Percentiles rank a stretch among this genome's conserved stretches.
These are phyloP conservation scores for Venturia effusa DNA, from an alignment of 2,329 filamentous ascomycete genomes.

Conservation along the genomic window DNA sequence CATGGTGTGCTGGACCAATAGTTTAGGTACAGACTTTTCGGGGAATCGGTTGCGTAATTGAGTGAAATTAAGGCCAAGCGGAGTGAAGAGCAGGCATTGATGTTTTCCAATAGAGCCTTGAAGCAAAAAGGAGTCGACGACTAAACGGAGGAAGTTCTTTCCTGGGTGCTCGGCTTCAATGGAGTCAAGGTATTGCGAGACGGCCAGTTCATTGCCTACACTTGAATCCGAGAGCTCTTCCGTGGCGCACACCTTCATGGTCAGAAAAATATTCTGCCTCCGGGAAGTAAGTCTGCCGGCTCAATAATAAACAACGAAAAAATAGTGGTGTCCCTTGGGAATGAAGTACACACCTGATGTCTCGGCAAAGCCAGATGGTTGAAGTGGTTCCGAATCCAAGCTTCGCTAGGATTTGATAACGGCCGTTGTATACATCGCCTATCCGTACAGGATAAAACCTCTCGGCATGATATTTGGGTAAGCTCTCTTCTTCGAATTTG, in stretches of 20 bases:
- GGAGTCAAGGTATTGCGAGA: constrained; percentile 15
- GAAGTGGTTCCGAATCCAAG: constrained; percentile 2
- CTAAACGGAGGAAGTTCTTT: constrained; percentile 14
- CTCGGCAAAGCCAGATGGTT: constrained; percentile 5
- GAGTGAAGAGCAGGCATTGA: constrained; percentile 18
- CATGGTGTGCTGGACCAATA: constrained; percentile 17
- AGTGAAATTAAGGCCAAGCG: constrained; percentile 17
- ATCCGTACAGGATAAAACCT: constrained; percentile 29
- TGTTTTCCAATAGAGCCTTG: constrained; percentile 14
- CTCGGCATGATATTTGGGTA: constrained; percentile 25
- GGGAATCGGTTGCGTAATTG: constrained; percentile 13
- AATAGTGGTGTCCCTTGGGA: constrained; percentile 15
- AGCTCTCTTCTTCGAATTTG: constrained; percentile 28
- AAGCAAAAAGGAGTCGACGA: constrained; percentile 18
- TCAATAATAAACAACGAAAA: background rate
- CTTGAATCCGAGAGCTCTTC: constrained; percentile 15
- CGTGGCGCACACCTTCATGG: constrained; percentile 11
- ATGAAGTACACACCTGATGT: constrained; percentile 13
- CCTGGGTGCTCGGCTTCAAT: constrained; percentile 16
- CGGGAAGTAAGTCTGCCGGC: constrained; percentile 15
- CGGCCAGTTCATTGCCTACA: constrained; percentile 11
- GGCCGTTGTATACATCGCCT: constrained; percentile 26
- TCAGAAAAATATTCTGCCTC: constrained; percentile 12
- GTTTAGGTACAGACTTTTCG: constrained; percentile 15
- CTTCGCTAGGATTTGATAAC: constrained; percentile 23